Conservation (phyloP, 768 basidiomycete species). For the Crucibulum laeve region DNA sequence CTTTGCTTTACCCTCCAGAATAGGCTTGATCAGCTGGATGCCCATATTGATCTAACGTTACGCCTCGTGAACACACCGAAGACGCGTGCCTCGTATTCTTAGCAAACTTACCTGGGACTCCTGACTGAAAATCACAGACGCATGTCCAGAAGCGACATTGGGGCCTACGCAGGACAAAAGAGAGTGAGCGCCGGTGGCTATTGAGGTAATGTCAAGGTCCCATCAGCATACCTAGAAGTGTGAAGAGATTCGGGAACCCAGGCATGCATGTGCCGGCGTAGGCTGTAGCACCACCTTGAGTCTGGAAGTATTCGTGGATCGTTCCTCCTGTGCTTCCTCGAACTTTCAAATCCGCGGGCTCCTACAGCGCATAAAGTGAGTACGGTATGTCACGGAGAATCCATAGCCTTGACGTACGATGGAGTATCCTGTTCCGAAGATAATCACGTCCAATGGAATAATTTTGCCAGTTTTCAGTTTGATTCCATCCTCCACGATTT, state of each 20-base stretch:
- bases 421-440: conserved; percentile 53
- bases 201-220: neutral
- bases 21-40: conserved; percentile 46
- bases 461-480: conserved; percentile 42
- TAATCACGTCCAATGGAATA: conserved; percentile 52
- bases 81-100: neutral
- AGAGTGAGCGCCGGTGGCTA: neutral
- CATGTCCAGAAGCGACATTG: conserved; percentile 55
- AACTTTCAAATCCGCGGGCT: conserved; percentile 28
- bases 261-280: conserved; percentile 52
- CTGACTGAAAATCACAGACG: conserved; percentile 50
- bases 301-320: conserved; percentile 39
- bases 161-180: conserved; percentile 32
- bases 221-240: conserved; percentile 35
- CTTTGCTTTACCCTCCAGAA: conserved; percentile 42
- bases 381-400: neutral
- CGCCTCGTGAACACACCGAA: conserved; percentile 3
- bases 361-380: conserved; percentile 19
- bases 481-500: conserved; percentile 45
- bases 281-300: conserved; percentile 45
- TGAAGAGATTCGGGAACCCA: conserved; percentile 53
- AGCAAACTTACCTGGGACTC: conserved; percentile 44
- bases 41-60: conserved; percentile 43
- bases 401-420: conserved; percentile 27
- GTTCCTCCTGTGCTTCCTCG: conserved; percentile 38